Evolutionary conservation across 2,329 filamentous ascomycete species (phyloP).

Genomic region (Cytospora piceicola): DNA sequence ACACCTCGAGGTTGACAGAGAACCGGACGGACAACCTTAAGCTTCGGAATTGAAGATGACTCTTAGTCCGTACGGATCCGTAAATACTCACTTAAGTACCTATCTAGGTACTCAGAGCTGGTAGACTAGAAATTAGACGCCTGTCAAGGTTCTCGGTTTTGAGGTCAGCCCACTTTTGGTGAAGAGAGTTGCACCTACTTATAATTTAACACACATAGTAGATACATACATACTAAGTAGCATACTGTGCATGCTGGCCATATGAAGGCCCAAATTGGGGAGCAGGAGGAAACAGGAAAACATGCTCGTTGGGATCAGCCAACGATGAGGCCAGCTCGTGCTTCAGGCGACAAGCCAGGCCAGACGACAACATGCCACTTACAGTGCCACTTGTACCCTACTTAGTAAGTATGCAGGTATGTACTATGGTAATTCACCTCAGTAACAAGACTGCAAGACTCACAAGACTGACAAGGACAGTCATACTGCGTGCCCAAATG

Average conservation of each 20-base stretch:
- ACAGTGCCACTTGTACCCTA: background rate
- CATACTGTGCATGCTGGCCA: background rate
- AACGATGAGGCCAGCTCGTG: background rate
- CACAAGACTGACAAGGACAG: too few relatives aligned
- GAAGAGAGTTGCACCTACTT: background rate
- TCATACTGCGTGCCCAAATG: slow-evolving; percentile 14
- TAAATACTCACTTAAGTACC: too few relatives aligned
- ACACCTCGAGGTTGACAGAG: background rate
- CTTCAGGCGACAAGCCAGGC: background rate
- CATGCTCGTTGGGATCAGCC: background rate
- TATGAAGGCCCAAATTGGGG: background rate
- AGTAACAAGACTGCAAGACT: too few relatives aligned
- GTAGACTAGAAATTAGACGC: background rate
- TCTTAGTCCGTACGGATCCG: background rate
- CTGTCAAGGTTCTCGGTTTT: background rate
- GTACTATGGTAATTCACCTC: background rate
- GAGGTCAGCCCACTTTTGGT: background rate
- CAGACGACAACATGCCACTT: background rate
- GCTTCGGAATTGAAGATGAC: background rate
- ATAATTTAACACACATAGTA: background rate
- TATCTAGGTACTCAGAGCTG: background rate
- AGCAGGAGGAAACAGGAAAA: background rate
- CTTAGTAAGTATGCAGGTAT: background rate
- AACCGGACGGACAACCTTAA: background rate
- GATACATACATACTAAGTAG: background rate